phyloP scores from a whole-genome alignment of 2,329 filamentous ascomycete species.

The Fusarium sp. region DNA sequence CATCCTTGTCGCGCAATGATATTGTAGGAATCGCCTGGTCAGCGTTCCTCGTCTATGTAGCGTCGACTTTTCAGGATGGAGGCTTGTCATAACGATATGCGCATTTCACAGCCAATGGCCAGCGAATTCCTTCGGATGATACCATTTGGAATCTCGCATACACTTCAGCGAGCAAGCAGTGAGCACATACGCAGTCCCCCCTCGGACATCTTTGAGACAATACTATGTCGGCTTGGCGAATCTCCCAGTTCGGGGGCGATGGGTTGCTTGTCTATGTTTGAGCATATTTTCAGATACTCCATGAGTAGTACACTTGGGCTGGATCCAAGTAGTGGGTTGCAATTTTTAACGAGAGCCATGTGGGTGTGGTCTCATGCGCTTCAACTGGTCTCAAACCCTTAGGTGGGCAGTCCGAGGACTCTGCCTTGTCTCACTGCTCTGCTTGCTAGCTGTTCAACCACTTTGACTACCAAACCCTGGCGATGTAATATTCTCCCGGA shows the following conservation, averaged over 20 bases:
- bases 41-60: constrained; percentile 56
- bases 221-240: constrained; percentile 13
- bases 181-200: constrained; percentile 55
- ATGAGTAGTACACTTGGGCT: constrained; percentile 31
- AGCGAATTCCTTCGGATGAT: constrained; percentile 48
- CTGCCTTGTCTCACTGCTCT: constrained; percentile 49
- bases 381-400: constrained; percentile 12
- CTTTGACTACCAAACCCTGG: constrained; percentile 38
- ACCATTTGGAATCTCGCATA: constrained; percentile 42
- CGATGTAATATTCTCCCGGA: constrained; percentile 46
- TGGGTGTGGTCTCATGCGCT: constrained; percentile 25
- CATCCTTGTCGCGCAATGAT: constrained; percentile 65
- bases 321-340: constrained; percentile 39
- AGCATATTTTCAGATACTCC: constrained; percentile 11
- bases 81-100: constrained; percentile 42
- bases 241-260: constrained; percentile 9
- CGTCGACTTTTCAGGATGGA: constrained; percentile 46
- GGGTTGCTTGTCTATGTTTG: constrained; percentile 1
- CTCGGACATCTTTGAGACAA: constrained; percentile 24
- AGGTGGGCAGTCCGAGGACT: constrained; percentile 13
- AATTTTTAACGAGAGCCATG: constrained; percentile 25
- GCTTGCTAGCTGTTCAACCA: constrained; percentile 46
- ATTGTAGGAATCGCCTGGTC: constrained; percentile 64
- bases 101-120: constrained; percentile 37
- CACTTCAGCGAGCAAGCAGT: constrained; percentile 65